Percentiles rank a stretch among this genome's conserved stretches.
phyloP scores from a whole-genome alignment of 306 rosid genomes.

The Vigna radiata region DNA sequence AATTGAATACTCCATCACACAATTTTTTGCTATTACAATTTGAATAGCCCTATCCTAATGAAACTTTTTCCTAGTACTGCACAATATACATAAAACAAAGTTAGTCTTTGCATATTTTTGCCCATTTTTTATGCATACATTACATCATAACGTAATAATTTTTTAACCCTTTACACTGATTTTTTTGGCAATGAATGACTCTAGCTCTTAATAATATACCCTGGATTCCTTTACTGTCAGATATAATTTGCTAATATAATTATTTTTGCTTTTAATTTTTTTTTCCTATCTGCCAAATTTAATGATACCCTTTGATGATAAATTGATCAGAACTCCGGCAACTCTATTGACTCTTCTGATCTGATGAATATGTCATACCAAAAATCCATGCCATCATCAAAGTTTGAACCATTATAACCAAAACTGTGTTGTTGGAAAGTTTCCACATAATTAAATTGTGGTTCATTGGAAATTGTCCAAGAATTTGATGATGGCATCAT shows the following conservation, averaged over 20 bases:
- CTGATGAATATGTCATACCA: conserved; percentile 69
- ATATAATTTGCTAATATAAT: not conserved
- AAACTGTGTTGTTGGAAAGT: conserved; percentile 34
- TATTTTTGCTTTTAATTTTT: not conserved
- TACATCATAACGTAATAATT: not conserved
- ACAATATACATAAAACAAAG: conserved; percentile 23
- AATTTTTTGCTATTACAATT: conserved; percentile 36
- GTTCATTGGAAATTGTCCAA: conserved; percentile 39
- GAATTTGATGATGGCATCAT: conserved; percentile 22
- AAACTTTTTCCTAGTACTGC: conserved; percentile 2
- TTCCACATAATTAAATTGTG: conserved; percentile 32
- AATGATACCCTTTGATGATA: not conserved
- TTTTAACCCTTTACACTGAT: not conserved
- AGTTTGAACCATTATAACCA: conserved; percentile 13
- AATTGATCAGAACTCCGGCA: conserved; percentile 54
- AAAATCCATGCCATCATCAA: conserved; percentile 69
- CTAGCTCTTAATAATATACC: conserved; percentile 22
- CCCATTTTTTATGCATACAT: not conserved
- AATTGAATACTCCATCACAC: conserved; percentile 12
- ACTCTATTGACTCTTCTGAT: conserved; percentile 58
- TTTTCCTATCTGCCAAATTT: not conserved
- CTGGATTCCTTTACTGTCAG: conserved; percentile 14
- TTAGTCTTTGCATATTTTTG: not conserved
- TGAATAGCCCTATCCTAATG: conserved; percentile 33
- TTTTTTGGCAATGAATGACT: conserved; percentile 33